Conservation (phyloP, 495 filamentous ascomycete species). For the Trichocladium uniseriatum region DNA sequence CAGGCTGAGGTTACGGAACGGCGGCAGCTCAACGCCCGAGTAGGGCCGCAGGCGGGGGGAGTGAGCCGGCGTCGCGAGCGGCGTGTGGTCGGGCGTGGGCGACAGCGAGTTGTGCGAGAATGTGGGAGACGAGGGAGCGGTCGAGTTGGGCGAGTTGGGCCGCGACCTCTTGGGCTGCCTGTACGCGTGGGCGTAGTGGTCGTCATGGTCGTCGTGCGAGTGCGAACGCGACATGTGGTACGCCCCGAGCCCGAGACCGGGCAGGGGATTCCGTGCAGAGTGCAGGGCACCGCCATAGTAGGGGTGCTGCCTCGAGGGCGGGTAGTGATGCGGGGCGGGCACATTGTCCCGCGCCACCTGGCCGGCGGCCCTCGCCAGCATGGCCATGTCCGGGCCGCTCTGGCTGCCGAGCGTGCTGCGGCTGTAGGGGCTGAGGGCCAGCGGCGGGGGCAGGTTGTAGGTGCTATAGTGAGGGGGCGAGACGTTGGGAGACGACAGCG, state of each 20-base stretch:
- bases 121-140: constrained; percentile 92
- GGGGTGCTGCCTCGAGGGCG: constrained; percentile 35
- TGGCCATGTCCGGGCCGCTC: constrained; percentile 64
- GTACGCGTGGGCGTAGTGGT: constrained; percentile 50
- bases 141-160: constrained; percentile 88
- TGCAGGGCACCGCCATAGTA: constrained; percentile 51
- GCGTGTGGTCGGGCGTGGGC: constrained; percentile 93
- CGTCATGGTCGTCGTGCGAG: constrained; percentile 77
- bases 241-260: constrained; percentile 72
- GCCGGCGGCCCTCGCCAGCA: constrained; percentile 85
- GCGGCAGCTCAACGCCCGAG: constrained; percentile 61
- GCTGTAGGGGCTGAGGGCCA: constrained; percentile 54
- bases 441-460: constrained; percentile 53
- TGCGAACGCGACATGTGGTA: constrained; percentile 92
- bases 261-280: constrained; percentile 50
- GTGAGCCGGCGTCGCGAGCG: constrained; percentile 88
- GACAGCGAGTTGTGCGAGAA: constrained; percentile 95
- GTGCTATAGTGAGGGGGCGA: constrained; percentile 84
- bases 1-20: constrained; percentile 79
- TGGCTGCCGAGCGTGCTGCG: constrained; percentile 44
- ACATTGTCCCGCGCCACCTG: constrained; percentile 71
- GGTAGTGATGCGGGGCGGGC: constrained; percentile 43
- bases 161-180: constrained; percentile 77
- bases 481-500: constrained; percentile 85
- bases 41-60: constrained; percentile 83